Conservation (phyloP, 2,329 filamentous ascomycete species). For the Curvularia sp. region DNA sequence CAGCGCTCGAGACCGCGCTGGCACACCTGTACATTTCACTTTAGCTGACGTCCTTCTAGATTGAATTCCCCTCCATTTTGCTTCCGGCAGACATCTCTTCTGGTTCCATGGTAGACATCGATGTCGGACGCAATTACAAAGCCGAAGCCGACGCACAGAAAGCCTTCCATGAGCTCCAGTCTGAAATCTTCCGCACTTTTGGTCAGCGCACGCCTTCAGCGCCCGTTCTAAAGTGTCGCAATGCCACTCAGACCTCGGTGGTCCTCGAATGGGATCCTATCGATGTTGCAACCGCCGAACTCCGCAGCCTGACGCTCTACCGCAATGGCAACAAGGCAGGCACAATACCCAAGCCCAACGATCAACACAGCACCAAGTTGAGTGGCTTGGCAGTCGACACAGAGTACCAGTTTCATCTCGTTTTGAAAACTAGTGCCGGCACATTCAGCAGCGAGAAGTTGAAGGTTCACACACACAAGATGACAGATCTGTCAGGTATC, state of each 20-base stretch:
- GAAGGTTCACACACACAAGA: conserved; percentile 91
- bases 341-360: conserved; percentile 84
- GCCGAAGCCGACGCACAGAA: conserved; percentile 78
- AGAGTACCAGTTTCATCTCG: conserved; percentile 92
- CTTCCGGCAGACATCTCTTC: conserved; percentile 94
- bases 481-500: conserved; percentile 95
- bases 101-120: conserved; percentile 97
- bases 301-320: conserved; percentile 88
- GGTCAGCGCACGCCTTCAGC: conserved; percentile 78
- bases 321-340: conserved; percentile 97
- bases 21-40: conserved; percentile 16
- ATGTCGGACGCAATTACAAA: conserved; percentile 82
- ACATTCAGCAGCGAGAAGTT: conserved; percentile 85
- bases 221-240: conserved; percentile 87
- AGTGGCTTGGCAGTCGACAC: conserved; percentile 95
- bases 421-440: conserved; percentile 88
- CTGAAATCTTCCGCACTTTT: conserved; percentile 85
- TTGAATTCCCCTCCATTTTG: conserved; percentile 97
- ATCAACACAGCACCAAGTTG: conserved; percentile 96
- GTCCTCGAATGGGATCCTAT: conserved; percentile 98
- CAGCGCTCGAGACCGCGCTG: conserved; percentile 10
- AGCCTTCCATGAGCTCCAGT: conserved; percentile 84
- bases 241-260: conserved; percentile 97
- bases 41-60: conserved; percentile 63
- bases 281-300: conserved; percentile 86